Base-by-base conservation (phyloP, 177 flowering plant genomes). In the Vitis hybrid region DNA sequence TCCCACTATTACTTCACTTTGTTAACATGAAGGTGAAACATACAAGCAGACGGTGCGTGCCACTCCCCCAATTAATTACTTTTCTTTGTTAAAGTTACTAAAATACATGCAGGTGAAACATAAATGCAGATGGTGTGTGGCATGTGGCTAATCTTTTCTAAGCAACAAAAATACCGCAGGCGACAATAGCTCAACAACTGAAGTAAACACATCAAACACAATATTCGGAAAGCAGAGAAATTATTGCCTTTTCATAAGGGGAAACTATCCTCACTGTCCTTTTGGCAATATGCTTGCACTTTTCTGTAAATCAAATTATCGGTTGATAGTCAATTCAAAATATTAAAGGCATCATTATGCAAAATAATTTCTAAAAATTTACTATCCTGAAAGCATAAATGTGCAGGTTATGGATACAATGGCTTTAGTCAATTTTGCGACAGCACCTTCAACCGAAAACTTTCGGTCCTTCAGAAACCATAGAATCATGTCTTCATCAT, bases 391-490 rank as follows among this genome's bases (percentile, higher is more conserved):
- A 69, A 70, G 17, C 69, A 73, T 46, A 63, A 54, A 69, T 57
- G 11, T 24, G 27, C 3, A 10, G 62, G 66, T n/a, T 24, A 65
- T 70, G 88, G 88, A 88, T 92, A 94, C 99, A 82, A 94, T 94
- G 54, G 98, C 97, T 78, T 85, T 93, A 56, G 87, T 76, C 84
- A 95, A 78, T 72, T 91, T 95, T 46, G 83, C 61, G 18, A 83
- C 79, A 48, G 97, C 82, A 10, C 81, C 93, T 27, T 86, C 90
- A 58, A 89, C 88, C 14, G 85, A 84, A 71, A 86, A 95, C 68
- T 78, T 89, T 41, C 98, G 80, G 79, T 95, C 99, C 79, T 87
- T 91, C 71, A 95, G 75, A 77, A 86, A 95, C 99, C 99, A 95
- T 1, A 83, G 81, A 67, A 95, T 93, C 97, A 91, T 86, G 9